Conservation (phyloP, 2,329 filamentous ascomycete species). For the Apiospora pterosperma region DNA sequence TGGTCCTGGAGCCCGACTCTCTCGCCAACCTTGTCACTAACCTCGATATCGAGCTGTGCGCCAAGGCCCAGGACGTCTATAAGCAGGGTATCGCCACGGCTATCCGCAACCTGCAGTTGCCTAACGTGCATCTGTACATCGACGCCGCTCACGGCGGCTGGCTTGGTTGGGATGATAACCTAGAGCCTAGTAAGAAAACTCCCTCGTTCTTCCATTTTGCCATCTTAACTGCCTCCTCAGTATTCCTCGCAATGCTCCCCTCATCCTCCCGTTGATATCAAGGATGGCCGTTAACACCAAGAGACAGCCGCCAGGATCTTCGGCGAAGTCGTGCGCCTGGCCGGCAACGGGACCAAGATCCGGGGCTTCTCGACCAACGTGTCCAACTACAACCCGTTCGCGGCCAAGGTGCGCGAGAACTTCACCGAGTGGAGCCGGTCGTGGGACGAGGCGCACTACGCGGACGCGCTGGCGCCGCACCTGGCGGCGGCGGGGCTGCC, state of each 20-base stretch:
- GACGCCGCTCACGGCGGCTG: conserved; percentile 58
- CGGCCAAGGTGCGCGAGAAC: neutral
- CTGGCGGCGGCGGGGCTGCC: conserved; percentile 47
- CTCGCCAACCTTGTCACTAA: conserved; percentile 60
- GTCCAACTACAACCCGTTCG: conserved; percentile 51
- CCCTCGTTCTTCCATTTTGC: neutral
- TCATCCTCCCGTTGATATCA: too few relatives aligned
- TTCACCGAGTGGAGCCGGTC: conserved; percentile 41
- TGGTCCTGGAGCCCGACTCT: conserved; percentile 54
- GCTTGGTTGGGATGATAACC: conserved; percentile 57
- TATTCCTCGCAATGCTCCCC: too few relatives aligned
- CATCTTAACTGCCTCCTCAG: neutral
- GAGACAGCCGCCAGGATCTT: conserved; percentile 37
- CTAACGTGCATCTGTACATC: conserved; percentile 57
- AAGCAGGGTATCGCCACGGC: conserved; percentile 50
- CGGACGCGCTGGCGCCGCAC: conserved; percentile 62
- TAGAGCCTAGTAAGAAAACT: conserved; percentile 35
- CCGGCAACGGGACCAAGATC: conserved; percentile 48
- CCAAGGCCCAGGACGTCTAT: conserved; percentile 44
- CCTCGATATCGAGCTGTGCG: conserved; percentile 46
- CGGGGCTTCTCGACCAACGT: conserved; percentile 57
- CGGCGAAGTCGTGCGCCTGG: conserved; percentile 47
- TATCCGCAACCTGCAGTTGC: conserved; percentile 49
- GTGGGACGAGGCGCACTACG: conserved; percentile 57
- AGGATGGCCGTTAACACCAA: too few relatives aligned